Conservation (phyloP, 148 eudicot species). For the Mesembryanthemum crystallinum region DNA sequence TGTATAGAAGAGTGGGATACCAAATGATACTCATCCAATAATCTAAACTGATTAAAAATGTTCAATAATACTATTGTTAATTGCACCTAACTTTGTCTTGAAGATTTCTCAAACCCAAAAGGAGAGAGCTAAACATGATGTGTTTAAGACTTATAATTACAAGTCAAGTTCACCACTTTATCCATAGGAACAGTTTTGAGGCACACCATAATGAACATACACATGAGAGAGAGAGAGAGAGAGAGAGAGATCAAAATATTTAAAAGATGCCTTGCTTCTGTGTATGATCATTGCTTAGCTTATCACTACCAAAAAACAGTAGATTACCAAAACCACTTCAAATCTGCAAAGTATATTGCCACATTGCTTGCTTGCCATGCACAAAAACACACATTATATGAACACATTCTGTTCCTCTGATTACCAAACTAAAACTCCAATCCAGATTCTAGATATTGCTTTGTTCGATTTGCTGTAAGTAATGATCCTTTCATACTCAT, state of each 20-base stretch:
- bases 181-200: not conserved
- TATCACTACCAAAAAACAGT: not conserved
- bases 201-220: not conserved
- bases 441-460: not conserved
- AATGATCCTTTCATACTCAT: not conserved
- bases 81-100: not conserved
- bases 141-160: not conserved
- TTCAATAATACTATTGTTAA: no score
- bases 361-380: not conserved
- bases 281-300: not conserved
- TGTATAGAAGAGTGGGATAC: no score
- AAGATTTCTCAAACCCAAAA: slow-evolving; percentile 7
- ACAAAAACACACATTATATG: not conserved
- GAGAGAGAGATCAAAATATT: no score
- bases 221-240: no score
- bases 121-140: not conserved
- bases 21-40: no score
- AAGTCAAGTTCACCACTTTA: not conserved
- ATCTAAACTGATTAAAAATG: no score
- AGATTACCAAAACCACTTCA: slow-evolving; percentile 8
- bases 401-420: not conserved
- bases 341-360: slow-evolving; percentile 22
- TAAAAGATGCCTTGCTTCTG: slow-evolving; percentile 20
- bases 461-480: not conserved
- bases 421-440: not conserved